Base-by-base conservation (phyloP, 1,284 basidiomycete genomes). In the Moesziomyces antarcticus region DNA sequence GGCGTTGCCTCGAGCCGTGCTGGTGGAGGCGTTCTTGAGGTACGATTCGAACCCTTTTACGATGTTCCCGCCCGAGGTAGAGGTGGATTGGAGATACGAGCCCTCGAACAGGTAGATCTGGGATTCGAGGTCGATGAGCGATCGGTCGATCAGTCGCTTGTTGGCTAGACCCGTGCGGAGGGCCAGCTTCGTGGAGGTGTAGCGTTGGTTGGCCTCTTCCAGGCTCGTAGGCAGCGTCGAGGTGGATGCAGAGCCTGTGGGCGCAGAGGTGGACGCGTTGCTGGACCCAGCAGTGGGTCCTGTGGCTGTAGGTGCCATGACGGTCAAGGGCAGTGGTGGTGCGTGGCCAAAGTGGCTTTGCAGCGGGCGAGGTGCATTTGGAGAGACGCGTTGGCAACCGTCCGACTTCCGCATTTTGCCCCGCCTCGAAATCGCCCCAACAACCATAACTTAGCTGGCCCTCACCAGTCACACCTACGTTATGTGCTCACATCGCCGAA, bases 61-160 rank as follows among this genome's bases (percentile, higher is more conserved):
- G n/a, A 83, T 81, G 50, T 83, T 83, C 9, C 82, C 82, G n/a
- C 82, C 82, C 16, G 79, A 80, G 0, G 75, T 52, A 3, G 81
- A 61, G 3, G 82, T 83, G 27, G 65, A 69, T 52, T 73, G 61
- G 22, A 83, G 75, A 37, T 83, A 83, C 13, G 81, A 81, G 16
- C 81, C 82, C 51, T 83, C 82, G 35, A 80, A 83, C 16, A 82
- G 74, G 59, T 79, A 83, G 50, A 83, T 81, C 30, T 83, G 82
- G 8, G 81, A 80, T 48, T 83, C 82, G 47, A 83, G 70, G 51
- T 83, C 82, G 21, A 79, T 72, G 30, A 83, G 65, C 1, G 72
- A 69, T 10, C 73, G 73, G 52, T 83, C 82, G 33, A 79, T 78
- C 21, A 66, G 45, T 3, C 81, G 65, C 65, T 83, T 83, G 48